Percentiles rank a stretch among this genome's conserved stretches.
Evolutionary conservation across 306 rosid species (phyloP).

Genomic region (Acmispon strigosus): DNA sequence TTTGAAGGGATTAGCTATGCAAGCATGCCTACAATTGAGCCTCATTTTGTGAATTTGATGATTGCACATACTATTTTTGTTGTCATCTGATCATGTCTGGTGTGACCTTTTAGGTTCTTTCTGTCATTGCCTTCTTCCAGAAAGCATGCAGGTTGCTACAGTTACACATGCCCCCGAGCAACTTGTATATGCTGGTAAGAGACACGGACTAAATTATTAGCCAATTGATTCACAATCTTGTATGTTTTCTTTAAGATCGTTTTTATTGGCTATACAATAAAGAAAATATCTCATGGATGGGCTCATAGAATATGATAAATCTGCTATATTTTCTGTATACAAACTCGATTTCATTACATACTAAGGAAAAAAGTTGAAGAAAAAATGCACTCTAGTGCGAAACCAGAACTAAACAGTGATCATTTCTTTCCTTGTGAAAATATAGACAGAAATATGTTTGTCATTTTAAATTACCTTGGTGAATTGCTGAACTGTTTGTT

Average conservation of each 20-base stretch:
- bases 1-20: neutral
- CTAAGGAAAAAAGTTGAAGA: neutral
- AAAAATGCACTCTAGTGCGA: neutral
- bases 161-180: constrained; percentile 75
- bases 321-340: neutral
- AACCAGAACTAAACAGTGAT: neutral
- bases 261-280: constrained; percentile 11
- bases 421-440: neutral
- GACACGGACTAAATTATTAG: neutral
- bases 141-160: constrained; percentile 69
- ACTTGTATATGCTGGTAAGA: constrained; percentile 63
- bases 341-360: neutral
- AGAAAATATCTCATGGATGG: neutral
- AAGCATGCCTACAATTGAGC: neutral
- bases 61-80: constrained; percentile 14
- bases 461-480: neutral
- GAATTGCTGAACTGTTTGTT: neutral
- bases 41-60: constrained; percentile 7
- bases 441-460: neutral
- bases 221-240: neutral
- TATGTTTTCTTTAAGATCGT: constrained; percentile 3
- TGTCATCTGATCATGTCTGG: constrained; percentile 34
- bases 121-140: constrained; percentile 96
- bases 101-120: constrained; percentile 72
- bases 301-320: neutral